phyloP scores from a whole-genome alignment of 1,284 basidiomycete genomes.

The Erythrobasidium hasegawianum region DNA sequence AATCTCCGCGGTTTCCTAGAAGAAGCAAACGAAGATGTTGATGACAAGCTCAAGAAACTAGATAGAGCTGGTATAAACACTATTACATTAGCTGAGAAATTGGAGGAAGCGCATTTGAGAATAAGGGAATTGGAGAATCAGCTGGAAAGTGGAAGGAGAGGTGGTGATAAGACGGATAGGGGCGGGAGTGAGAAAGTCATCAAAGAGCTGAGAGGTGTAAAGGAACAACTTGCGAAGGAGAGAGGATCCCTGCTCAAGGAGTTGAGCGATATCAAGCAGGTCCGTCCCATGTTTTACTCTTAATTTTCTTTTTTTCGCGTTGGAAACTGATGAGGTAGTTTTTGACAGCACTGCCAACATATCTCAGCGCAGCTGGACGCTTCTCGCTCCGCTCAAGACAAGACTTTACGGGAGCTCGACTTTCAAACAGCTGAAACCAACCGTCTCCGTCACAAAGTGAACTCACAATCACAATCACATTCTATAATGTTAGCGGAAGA shows the following conservation, averaged over 20 bases:
- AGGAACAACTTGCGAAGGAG: constrained; percentile 33
- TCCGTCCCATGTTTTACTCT: constrained; percentile 1
- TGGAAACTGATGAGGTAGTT: not conserved
- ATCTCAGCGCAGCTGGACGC: constrained; percentile 31
- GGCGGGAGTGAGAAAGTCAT: not conserved
- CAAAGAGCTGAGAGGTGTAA: constrained; percentile 36
- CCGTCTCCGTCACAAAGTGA: constrained; percentile 8
- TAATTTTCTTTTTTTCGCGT: not conserved
- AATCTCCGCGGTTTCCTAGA: constrained; percentile 62
- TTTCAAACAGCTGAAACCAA: constrained; percentile 20
- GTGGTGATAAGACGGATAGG: not conserved
- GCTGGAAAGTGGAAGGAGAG: not conserved
- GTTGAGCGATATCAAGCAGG: constrained; percentile 34
- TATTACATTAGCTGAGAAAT: constrained; percentile 54
- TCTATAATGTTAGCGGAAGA: constrained; percentile 55
- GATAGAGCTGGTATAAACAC: constrained; percentile 69
- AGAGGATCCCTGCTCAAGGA: constrained; percentile 29
- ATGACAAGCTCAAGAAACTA: constrained; percentile 75
- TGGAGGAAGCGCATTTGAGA: constrained; percentile 63
- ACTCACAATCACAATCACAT: constrained; percentile 28
- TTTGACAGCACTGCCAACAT: constrained; percentile 26
- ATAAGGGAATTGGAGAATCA: constrained; percentile 59
- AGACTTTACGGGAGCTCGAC: constrained; percentile 29
- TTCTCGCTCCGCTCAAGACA: constrained; percentile 19
- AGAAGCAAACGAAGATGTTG: constrained; percentile 71